phyloP scores from a whole-genome alignment of 176 grass and related monocot genomes.

The Carex pumila region DNA sequence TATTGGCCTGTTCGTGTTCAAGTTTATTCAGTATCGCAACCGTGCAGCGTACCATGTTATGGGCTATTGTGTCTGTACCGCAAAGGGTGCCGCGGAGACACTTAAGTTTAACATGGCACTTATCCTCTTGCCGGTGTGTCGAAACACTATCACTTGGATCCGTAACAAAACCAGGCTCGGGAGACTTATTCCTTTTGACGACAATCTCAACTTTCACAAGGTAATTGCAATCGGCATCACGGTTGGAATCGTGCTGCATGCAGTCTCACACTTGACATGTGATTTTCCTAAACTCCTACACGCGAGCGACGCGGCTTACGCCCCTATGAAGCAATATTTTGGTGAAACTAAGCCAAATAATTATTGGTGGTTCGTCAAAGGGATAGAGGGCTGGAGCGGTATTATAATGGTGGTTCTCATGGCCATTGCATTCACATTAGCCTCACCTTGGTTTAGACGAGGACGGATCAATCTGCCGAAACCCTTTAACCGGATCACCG shows the following conservation, averaged over 20 bases:
- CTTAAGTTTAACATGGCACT: constrained; percentile 50
- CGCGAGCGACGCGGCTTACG: constrained; percentile 18
- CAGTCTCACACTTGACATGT: constrained; percentile 28
- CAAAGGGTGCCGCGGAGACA: constrained; percentile 41
- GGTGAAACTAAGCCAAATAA: constrained; percentile 19
- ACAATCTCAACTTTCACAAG: constrained; percentile 46
- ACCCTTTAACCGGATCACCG: constrained; percentile 30
- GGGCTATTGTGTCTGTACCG: constrained; percentile 33
- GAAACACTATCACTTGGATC: constrained; percentile 44
- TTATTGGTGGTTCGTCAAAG: constrained; percentile 48
- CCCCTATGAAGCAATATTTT: constrained; percentile 25
- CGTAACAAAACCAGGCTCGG: constrained; percentile 26
- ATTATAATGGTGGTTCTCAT: constrained; percentile 38
- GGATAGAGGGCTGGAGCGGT: constrained; percentile 33
- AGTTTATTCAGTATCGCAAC: constrained; percentile 35
- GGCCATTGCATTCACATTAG: constrained; percentile 32
- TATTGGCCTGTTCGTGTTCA: constrained; percentile 23
- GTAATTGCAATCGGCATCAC: constrained; percentile 32
- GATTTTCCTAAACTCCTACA: constrained; percentile 35
- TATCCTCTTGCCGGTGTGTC: constrained; percentile 38
- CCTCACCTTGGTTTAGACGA: constrained; percentile 37
- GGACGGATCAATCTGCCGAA: constrained; percentile 22
- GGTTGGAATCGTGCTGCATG: constrained; percentile 28
- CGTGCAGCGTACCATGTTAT: constrained; percentile 30
- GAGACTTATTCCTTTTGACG: constrained; percentile 29